Base-by-base conservation (phyloP, 805 yeast genomes). In the Grigorovia transvaalensis region DNA sequence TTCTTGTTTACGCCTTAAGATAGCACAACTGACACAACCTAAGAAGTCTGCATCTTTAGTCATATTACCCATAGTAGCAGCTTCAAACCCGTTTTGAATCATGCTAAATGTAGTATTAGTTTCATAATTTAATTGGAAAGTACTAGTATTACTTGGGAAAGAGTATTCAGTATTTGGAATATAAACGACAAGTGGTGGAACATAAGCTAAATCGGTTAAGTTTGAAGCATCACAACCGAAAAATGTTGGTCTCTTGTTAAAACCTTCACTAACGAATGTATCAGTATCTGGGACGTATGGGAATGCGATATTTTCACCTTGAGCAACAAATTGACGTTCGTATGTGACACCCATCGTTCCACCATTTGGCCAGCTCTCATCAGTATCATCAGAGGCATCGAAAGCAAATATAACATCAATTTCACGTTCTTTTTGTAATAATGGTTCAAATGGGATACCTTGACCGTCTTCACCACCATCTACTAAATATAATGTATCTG, bases 11-110 rank as follows among this genome's bases (percentile, higher is more conserved):
- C 96, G 79, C 70, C 87, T 83, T 53, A 87, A 74, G 46, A 88
- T 76, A 9, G 95, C 96, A 74, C 96, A 88, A 2, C 85, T 85
- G 47, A 88, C 76, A 72, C 96, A 88, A 8, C 81, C 77, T 44
- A 78, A 71, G 82, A 86, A 88, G 42, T 84, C 81, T 4, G 70
- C 63, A 57, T 85, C 95, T 27, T 82, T 61, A 12, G 95, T 83
- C 42, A 80, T 68, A 64, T 86, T 87, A 53, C 75, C 73, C 62
- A 84, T 77, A 0, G 90, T 74, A 12, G 82, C 77, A 9, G 78
- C 75, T 59, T 85, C 87, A 62, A 79, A 85, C 6, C 96, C 96
- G 65, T 88, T 88, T 58, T 73, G 67, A 52, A 88, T 77, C 74
- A 88, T 76, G 0, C 75, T 71, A 44, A 72, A 66, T 56, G 80